Conservation (phyloP, 1,139 yeast genomes). For the Saccharomyces uvarum region DNA sequence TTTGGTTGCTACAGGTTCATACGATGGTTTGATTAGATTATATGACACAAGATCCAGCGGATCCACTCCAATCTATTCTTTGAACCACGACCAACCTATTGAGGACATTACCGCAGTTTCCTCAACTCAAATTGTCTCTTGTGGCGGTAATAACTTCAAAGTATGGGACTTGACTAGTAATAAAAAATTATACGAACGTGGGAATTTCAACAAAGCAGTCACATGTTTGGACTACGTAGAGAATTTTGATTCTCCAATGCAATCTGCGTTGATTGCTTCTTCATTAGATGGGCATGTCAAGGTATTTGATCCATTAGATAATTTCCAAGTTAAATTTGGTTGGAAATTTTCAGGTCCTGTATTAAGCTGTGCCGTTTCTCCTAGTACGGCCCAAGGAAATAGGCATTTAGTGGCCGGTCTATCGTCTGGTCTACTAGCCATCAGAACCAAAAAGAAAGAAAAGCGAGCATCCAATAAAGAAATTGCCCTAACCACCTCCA, state of each 20-base stretch:
- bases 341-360: slow-evolving; percentile 97
- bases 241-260: slow-evolving; percentile 42
- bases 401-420: slow-evolving; percentile 93
- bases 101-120: slow-evolving; percentile 79
- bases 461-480: slow-evolving; percentile 38
- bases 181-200: slow-evolving; percentile 28
- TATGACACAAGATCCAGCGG: slow-evolving; percentile 69
- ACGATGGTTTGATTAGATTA: slow-evolving; percentile 81
- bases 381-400: slow-evolving; percentile 43
- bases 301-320: slow-evolving; percentile 70
- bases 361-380: slow-evolving; percentile 81
- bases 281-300: slow-evolving; percentile 96
- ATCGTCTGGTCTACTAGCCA: slow-evolving; percentile 78
- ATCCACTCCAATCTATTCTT: slow-evolving; percentile 38
- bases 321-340: slow-evolving; percentile 90
- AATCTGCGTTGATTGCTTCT: slow-evolving; percentile 78
- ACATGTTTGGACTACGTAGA: slow-evolving; percentile 60
- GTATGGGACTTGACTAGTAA: slow-evolving; percentile 91
- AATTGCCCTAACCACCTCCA: slow-evolving; percentile 31
- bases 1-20: slow-evolving; percentile 84
- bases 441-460: slow-evolving; percentile 76
- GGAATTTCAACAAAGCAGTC: slow-evolving; percentile 86
- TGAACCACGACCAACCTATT: slow-evolving; percentile 65
- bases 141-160: slow-evolving; percentile 83
- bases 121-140: slow-evolving; percentile 69